A percentile compares a stretch with the other conserved stretches of the same genome.
Evolutionary conservation across 768 basidiomycete genomes (phyloP).

Genomic region (Rhizopogon vinicolor): DNA sequence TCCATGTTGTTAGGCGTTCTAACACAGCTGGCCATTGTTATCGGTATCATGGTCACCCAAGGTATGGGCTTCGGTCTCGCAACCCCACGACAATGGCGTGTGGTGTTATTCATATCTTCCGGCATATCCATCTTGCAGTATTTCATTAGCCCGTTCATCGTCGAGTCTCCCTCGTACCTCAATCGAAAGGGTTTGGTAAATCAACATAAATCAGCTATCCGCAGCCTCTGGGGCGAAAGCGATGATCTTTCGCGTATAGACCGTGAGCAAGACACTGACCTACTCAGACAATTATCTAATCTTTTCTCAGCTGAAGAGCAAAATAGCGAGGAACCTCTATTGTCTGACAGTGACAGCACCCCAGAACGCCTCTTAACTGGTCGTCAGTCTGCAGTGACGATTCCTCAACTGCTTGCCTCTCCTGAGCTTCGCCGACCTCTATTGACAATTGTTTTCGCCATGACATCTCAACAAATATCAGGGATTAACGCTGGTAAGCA

Average conservation of each 20-base stretch:
- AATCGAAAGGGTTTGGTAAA: conserved; percentile 42
- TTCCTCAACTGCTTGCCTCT: conserved; percentile 47
- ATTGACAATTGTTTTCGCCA: conserved; percentile 60
- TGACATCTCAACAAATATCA: conserved; percentile 77
- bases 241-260: conserved; percentile 21
- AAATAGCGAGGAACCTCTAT: conserved; percentile 24
- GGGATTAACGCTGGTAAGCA: conserved; percentile 70
- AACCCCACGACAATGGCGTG: conserved; percentile 63
- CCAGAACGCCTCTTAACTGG: conserved; percentile 12
- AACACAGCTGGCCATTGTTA: conserved; percentile 77
- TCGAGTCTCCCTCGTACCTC: conserved; percentile 75
- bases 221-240: conserved; percentile 50
- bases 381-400: conserved; percentile 36
- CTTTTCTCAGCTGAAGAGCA: conserved; percentile 16
- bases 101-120: conserved; percentile 62
- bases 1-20: conserved; percentile 52
- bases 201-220: conserved; percentile 40
- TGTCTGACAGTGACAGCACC: conserved; percentile 13
- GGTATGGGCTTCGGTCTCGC: conserved; percentile 66
- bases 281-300: background rate
- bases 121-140: conserved; percentile 54
- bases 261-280: conserved; percentile 11
- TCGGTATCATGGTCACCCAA: conserved; percentile 88
- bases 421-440: conserved; percentile 60
- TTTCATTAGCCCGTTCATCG: conserved; percentile 45